Conservation (phyloP, 176 grass and related monocot genomes). For the Oryza longistaminata region DNA sequence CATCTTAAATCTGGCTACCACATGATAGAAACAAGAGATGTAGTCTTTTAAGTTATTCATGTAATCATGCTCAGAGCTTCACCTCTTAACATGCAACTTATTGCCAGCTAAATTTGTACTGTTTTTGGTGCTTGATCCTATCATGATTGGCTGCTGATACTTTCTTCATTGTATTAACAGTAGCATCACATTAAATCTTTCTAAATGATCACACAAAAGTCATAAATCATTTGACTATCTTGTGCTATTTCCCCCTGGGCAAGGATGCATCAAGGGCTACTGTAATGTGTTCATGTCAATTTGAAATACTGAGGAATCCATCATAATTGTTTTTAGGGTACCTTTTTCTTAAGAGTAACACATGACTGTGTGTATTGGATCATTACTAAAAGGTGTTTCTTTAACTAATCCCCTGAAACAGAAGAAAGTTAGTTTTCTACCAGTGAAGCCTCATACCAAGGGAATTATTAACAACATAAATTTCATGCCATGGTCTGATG, state of each 20-base stretch:
- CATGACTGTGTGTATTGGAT: conserved; percentile 1
- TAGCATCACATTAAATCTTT: background rate
- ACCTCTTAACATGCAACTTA: background rate
- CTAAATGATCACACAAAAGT: background rate
- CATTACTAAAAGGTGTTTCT: conserved; percentile 19
- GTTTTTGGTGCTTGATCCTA: conserved; percentile 15
- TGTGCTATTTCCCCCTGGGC: conserved; percentile 9
- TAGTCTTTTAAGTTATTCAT: conserved; percentile 20
- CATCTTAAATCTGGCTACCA: conserved; percentile 8
- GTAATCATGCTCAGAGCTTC: conserved; percentile 18
- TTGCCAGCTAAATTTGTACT: background rate
- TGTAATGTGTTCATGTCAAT: background rate
- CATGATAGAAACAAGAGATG: conserved; percentile 17
- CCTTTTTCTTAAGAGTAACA: conserved; percentile 23
- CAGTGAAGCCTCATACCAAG: conserved; percentile 77
- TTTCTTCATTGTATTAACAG: conserved; percentile 5
- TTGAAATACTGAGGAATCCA: conserved; percentile 15
- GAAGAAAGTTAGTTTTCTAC: conserved; percentile 83
- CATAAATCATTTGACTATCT: background rate
- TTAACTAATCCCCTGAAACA: conserved; percentile 33
- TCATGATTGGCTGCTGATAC: background rate
- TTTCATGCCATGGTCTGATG: conserved; percentile 90
- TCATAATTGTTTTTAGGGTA: background rate
- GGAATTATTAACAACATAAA: conserved; percentile 90
- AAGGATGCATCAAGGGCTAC: background rate